Evolutionary conservation across 1,139 yeast species (phyloP), one percentile per base, ranked within the genome.

Genomic region (Taiozyma sp.): DNA sequence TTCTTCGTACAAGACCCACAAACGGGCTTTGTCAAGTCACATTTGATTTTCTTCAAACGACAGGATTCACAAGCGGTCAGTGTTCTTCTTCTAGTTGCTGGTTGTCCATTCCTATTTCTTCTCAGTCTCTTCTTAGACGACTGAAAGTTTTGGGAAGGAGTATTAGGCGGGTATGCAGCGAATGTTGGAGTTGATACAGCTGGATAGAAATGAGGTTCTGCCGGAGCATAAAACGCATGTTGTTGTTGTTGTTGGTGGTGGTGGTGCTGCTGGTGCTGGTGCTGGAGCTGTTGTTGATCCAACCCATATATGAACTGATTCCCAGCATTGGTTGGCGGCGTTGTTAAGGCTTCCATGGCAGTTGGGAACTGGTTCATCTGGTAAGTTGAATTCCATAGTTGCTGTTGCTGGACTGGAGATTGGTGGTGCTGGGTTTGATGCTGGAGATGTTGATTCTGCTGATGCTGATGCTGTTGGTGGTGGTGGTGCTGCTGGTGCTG

Each of bases 51-150:
- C 56, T 73, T 74, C 34, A 68, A 50, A 30, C 81, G 68, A 56
- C 81, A 77, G 3, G 73, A 66, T 51, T 75, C 79, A 59, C 81
- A 76, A 0, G 81, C 79, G 1, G 78, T 72, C 28, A 71, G 59
- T 1, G 77, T 74, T 40, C 80, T 59, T 57, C 69, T 70, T 35
- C 80, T 46, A 3, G 49, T 30, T 44, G 50, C 7, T 44, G 48
- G 42, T 19, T 43, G 16, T 21, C 47, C 28, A 29, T 45, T 40
- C 39, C 28, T 43, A 46, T 24, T 39, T 45, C 34, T 32, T 37
- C 24, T 37, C 4, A 21, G 4, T 21, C 45, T 46, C 42, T 43
- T 45, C 30, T 46, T 24, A 3, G 41, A 9, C 9, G 19, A 19
- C 3, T 10, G 24, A 19, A 9, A 4, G 9, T 37, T 37, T 6